Base-by-base conservation (phyloP, 306 rosid genomes). In the Adenanthera pavonina region DNA sequence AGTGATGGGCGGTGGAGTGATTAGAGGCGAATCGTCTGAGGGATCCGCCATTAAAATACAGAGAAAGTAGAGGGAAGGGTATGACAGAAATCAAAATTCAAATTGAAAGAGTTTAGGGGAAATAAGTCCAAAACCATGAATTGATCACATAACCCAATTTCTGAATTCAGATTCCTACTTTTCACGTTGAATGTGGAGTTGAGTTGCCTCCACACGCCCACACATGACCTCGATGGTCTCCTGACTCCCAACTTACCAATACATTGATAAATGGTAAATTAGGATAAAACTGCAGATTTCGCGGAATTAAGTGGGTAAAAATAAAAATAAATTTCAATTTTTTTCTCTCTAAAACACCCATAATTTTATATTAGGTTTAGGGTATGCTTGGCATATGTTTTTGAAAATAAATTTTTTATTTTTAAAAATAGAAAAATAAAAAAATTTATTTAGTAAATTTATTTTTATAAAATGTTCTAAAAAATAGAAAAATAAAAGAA, bases 21-120 rank as follows among this genome's bases (percentile, higher is more conserved):
- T 64, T 46, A 95, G 98, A 69, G 98, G 97, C 79, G 92, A 89
- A 71, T 91, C 80, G 8, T 96, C 97, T 0, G 90, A 83, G 75
- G 76, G 92, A 90, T 91, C 98, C 82, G 83, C 98, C 99, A 96
- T 96, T 66, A 47, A 72, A 83, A 81, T 12, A 38, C 38, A 56
- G 20, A 74, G 68, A 41, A 74, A 54, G 9, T 60, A 15, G 62
- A 36, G 17, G 57, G 41, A 20, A 48, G 64, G 17, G 19, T 4
- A 54, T 48, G 77, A 73, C 78, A 34, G 20, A 65, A 84, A 48
- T 46, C 57, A 51, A 19, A 43, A 3, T 20, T 69, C 4, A 36
- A 75, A 52, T 69, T 25, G 57, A 70, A 70, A n/a, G 64, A 60
- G 72, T 38, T 81, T 14, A 4, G 48, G 78, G 17, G 44, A 54